These are phyloP conservation scores for Albophoma yamanashiensis DNA, from an alignment of 2,329 filamentous ascomycete species.

Conservation along the genomic window DNA sequence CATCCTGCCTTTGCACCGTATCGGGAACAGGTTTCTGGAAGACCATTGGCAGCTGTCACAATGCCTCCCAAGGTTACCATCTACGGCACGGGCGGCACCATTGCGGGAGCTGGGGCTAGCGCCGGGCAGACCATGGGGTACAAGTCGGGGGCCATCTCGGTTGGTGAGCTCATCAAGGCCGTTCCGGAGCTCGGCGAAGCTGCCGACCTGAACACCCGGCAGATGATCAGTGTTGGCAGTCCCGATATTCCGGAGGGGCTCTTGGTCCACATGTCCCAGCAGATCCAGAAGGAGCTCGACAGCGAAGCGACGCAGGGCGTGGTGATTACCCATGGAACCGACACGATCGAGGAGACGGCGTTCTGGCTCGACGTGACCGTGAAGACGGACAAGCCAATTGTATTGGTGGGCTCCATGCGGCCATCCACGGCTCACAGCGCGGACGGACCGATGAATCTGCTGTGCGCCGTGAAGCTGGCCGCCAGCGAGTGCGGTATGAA, in stretches of 20 bases:
- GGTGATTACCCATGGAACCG: constrained; percentile 55
- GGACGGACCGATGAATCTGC: constrained; percentile 52
- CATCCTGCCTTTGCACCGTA: not conserved
- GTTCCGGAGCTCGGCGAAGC: constrained; percentile 44
- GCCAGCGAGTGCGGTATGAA: constrained; percentile 29
- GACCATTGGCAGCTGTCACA: not conserved
- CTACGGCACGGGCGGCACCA: constrained; percentile 48
- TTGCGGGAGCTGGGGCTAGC: constrained; percentile 39
- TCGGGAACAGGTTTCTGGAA: not conserved
- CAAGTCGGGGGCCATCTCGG: constrained; percentile 30
- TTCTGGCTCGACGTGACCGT: constrained; percentile 52
- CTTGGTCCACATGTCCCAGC: constrained; percentile 34
- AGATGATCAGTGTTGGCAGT: constrained; percentile 39
- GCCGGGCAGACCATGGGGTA: constrained; percentile 35
- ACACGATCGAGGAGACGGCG: constrained; percentile 52
- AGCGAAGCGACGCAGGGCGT: constrained; percentile 29
- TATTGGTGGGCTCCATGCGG: constrained; percentile 52
- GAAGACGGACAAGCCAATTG: constrained; percentile 45
- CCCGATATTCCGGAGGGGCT: constrained; percentile 35
- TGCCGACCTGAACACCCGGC: constrained; percentile 41
- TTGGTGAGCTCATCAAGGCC: constrained; percentile 39
- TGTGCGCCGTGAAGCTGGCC: constrained; percentile 48
- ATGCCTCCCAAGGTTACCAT: constrained; percentile 40
- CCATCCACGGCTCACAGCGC: constrained; percentile 51
- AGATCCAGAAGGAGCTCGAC: constrained; percentile 37